Evolutionary conservation across 2,329 filamentous ascomycete species (phyloP), one percentile per base, ranked within the genome.

Genomic region (Scedosporium minutisporum): DNA sequence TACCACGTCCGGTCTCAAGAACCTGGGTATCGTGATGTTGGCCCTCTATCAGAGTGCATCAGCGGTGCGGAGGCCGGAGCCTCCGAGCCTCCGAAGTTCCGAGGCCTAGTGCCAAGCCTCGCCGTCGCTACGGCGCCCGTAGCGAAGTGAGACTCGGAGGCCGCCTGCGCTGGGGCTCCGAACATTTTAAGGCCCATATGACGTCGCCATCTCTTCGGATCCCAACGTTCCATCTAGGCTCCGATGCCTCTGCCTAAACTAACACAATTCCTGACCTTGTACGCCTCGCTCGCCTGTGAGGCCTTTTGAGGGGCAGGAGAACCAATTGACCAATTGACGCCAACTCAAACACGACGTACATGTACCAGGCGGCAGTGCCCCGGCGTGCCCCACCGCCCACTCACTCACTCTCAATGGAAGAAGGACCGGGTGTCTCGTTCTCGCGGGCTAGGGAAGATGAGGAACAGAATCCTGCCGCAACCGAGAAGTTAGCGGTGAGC

Each of bases 71-170:
- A 58, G 27, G 25, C 14, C 27, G 57, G 57, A 58, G 57, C 57
- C 57, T 58, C 57, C 57, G 57, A 58, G 57, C 57, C 57, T 41
- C 57, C 57, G 57, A 58, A 41, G 25, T 5, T 38, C 57, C 57
- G 57, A 41, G 29, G 25, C 27, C 12, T 16, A 33, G 57, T 27
- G 57, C 57, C 29, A 41, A 58, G 51, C 51, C 23, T 27, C 51
- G 23, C 51, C 29, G 18, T 27, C 9, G 51, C 51, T 16, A 27
- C 51, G 23, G 9, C 51, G 51, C 51, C 51, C 7, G 23, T 57
- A 6, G n/a, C 29, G 29, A 27, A 25, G 51, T 57, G 51, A 5
- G 51, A 27, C 51, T 57, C 51, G 51, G 51, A 16, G 51, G 3
- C 14, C 29, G 29, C 29, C 6, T 33, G 29, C 29, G 29, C 29